Conservation (phyloP, 2,329 filamentous ascomycete species). For the Lachnellula subtilissima region DNA sequence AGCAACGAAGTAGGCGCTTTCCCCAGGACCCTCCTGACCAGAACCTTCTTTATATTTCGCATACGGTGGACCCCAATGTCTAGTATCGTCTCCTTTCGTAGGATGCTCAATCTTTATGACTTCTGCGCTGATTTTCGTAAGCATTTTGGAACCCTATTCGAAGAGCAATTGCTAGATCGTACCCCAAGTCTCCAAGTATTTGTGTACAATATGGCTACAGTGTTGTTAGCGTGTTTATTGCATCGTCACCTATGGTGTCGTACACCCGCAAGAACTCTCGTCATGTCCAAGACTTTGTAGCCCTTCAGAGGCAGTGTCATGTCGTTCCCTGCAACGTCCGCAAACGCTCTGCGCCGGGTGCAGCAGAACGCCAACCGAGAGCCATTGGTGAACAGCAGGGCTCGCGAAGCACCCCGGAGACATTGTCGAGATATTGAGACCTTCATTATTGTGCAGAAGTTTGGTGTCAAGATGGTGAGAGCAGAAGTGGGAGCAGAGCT, state of each 20-base stretch:
- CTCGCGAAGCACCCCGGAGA: slow-evolving; percentile 18
- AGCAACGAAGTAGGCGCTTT: slow-evolving; percentile 90
- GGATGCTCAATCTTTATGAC: slow-evolving; percentile 98
- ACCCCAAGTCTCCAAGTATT: slow-evolving; percentile 94
- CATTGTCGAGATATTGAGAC: slow-evolving; percentile 5
- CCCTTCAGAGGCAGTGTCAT: slow-evolving; percentile 70
- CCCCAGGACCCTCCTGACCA: slow-evolving; percentile 64
- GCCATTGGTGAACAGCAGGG: slow-evolving; percentile 16
- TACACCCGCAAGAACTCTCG: slow-evolving; percentile 88
- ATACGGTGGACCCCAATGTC: slow-evolving; percentile 95
- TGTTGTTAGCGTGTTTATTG: background rate
- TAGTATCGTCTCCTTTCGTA: slow-evolving; percentile 82
- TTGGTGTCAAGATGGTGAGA: background rate
- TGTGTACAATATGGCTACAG: slow-evolving; percentile 91
- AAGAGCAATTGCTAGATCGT: slow-evolving; percentile 35
- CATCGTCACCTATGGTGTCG: slow-evolving; percentile 34
- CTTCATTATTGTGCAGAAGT: slow-evolving; percentile 12
- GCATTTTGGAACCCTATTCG: slow-evolving; percentile 13
- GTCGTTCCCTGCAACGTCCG: slow-evolving; percentile 21
- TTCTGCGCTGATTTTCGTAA: slow-evolving; percentile 62
- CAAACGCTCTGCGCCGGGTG: slow-evolving; percentile 18
- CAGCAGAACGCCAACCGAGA: slow-evolving; percentile 1
- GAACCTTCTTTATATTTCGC: slow-evolving; percentile 66
- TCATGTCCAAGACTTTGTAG: slow-evolving; percentile 92
- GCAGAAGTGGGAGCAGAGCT: background rate